These are phyloP conservation scores for Boletus bicolor DNA, from an alignment of 768 basidiomycete genomes.

Conservation along the genomic window DNA sequence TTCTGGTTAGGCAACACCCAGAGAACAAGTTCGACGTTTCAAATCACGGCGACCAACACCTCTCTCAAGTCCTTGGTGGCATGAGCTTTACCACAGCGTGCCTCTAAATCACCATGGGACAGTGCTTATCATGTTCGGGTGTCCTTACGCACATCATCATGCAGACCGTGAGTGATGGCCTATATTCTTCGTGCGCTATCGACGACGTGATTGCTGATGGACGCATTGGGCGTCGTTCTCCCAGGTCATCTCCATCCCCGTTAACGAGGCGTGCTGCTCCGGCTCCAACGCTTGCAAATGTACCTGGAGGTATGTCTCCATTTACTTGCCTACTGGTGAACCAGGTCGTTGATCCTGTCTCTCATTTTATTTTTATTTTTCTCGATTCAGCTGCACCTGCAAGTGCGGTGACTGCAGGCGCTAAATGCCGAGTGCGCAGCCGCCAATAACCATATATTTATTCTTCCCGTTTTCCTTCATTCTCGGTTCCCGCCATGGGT, in stretches of 20 bases:
- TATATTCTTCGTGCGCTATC: background rate
- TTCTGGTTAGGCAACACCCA: background rate
- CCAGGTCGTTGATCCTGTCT: background rate
- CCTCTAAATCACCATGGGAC: no score
- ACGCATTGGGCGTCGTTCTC: background rate
- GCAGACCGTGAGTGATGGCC: slow-evolving; percentile 17
- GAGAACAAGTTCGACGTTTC: background rate
- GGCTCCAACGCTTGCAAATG: slow-evolving; percentile 2
- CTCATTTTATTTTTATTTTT: no score
- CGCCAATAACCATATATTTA: background rate
- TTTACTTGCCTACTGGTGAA: background rate
- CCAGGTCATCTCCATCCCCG: slow-evolving; percentile 7
- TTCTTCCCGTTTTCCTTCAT: background rate
- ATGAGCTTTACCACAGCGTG: no score
- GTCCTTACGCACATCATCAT: slow-evolving; percentile 4
- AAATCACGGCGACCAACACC: background rate
- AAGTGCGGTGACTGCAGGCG: slow-evolving; percentile 16
- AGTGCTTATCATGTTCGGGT: no score
- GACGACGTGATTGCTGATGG: background rate
- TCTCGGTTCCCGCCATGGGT: background rate
- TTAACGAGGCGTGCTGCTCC: slow-evolving; percentile 16
- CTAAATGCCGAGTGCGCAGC: background rate
- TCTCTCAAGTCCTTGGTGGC: background rate
- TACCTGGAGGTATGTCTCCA: background rate
- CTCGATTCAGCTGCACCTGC: slow-evolving; percentile 8